Percentiles rank a stretch among this genome's conserved stretches.
Evolutionary conservation across 2,329 filamentous ascomycete species (phyloP).

Genomic region (Monosporascus sp.): DNA sequence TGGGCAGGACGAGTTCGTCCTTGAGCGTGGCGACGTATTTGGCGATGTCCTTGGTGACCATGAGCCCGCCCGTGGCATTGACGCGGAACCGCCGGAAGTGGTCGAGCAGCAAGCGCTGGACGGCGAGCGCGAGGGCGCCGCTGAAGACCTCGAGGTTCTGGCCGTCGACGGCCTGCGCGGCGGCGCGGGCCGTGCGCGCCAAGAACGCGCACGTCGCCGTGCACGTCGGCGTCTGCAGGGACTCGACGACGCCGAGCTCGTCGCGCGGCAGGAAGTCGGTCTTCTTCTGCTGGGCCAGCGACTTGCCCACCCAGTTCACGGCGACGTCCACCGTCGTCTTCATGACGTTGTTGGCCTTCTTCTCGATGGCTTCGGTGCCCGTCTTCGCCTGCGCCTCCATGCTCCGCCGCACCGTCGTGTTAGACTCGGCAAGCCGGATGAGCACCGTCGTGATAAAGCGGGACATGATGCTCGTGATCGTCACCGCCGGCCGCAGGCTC

Average conservation of each 20-base stretch:
- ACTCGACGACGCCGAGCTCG: slow-evolving; percentile 61
- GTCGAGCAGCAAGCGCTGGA: slow-evolving; percentile 75
- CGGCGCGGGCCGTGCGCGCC: slow-evolving; percentile 55
- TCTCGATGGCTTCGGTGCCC: slow-evolving; percentile 73
- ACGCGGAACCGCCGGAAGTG: slow-evolving; percentile 95
- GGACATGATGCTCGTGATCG: slow-evolving; percentile 87
- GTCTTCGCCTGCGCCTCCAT: slow-evolving; percentile 78
- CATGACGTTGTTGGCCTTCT: slow-evolving; percentile 64
- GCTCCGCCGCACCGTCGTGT: slow-evolving; percentile 81
- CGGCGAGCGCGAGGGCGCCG: slow-evolving; percentile 74
- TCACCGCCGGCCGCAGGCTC: slow-evolving; percentile 73
- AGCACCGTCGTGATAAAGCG: slow-evolving; percentile 88
- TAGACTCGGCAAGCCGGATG: slow-evolving; percentile 80
- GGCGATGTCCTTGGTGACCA: slow-evolving; percentile 93
- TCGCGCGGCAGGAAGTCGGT: slow-evolving; percentile 87
- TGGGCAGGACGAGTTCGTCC: slow-evolving; percentile 65
- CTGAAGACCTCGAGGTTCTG: slow-evolving; percentile 78
- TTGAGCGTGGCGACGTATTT: slow-evolving; percentile 85
- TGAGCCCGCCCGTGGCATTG: slow-evolving; percentile 86
- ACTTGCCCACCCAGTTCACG: slow-evolving; percentile 68
- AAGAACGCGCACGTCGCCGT: slow-evolving; percentile 77
- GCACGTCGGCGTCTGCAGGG: slow-evolving; percentile 82
- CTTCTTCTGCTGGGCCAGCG: slow-evolving; percentile 75
- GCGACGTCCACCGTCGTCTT: slow-evolving; percentile 59
- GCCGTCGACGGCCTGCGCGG: slow-evolving; percentile 68